Percentiles rank a stretch among this genome's conserved stretches.
phyloP scores from a whole-genome alignment of 768 basidiomycete species.

The Xanthoconium purpureum region DNA sequence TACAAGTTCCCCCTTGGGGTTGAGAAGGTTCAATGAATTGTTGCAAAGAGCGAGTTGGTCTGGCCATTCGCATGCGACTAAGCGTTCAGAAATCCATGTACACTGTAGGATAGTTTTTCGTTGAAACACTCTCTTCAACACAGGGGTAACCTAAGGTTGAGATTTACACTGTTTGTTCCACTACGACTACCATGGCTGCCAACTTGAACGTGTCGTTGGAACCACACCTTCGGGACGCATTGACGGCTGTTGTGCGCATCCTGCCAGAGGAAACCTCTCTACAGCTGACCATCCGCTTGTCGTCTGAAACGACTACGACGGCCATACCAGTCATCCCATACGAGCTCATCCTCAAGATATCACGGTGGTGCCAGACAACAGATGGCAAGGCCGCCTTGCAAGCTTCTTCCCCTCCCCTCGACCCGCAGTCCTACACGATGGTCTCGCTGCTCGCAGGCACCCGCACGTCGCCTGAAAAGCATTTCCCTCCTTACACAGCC shows the following conservation, averaged over 20 bases:
- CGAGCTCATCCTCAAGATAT: conserved; percentile 52
- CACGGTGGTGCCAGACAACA: conserved; percentile 64
- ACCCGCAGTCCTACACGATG: conserved; percentile 61
- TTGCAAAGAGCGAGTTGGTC: background rate
- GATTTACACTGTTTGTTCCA: background rate
- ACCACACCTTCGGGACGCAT: conserved; percentile 50
- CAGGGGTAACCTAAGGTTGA: no score
- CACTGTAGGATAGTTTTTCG: background rate
- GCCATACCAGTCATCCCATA: conserved; percentile 55
- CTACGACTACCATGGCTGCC: background rate
- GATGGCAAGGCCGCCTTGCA: conserved; percentile 39
- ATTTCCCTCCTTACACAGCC: conserved; percentile 52
- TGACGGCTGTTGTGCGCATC: conserved; percentile 44
- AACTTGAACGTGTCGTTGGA: conserved; percentile 65
- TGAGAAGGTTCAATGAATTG: conserved; percentile 40
- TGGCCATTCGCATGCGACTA: no score
- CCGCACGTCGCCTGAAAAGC: conserved; percentile 73
- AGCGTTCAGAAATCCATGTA: background rate
- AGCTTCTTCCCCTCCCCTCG: conserved; percentile 44
- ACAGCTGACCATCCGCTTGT: conserved; percentile 41
- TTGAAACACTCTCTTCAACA: no score
- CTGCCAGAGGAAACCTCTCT: conserved; percentile 45
- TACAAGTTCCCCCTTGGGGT: conserved; percentile 63
- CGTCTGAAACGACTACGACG: conserved; percentile 6
- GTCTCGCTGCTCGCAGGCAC: conserved; percentile 74